Evolutionary conservation across 192 early-diverging fungal species (phyloP).

Genomic region (Pilaira anomala): DNA sequence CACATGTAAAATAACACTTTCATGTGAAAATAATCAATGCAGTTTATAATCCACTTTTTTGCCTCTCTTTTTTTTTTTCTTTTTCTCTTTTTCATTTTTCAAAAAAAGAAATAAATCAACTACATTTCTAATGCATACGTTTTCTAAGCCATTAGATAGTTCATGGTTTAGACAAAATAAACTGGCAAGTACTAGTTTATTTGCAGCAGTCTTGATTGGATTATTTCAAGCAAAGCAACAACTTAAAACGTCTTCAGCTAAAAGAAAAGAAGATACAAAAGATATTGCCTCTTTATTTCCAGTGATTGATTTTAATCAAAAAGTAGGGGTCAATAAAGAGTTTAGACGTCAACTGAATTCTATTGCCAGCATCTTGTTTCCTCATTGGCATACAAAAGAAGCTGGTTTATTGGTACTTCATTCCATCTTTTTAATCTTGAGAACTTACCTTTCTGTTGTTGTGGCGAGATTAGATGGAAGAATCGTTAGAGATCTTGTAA

Average conservation of each 20-base stretch:
- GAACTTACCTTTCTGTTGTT: slow-evolving; percentile 90
- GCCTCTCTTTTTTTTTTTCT: not conserved
- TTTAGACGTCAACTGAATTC: slow-evolving; percentile 64
- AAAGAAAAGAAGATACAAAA: not conserved
- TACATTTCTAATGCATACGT: not conserved
- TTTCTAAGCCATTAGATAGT: slow-evolving; percentile 10
- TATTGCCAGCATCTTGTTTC: slow-evolving; percentile 81
- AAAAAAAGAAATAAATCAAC: not conserved
- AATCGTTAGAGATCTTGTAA: slow-evolving; percentile 92
- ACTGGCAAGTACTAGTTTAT: slow-evolving; percentile 1
- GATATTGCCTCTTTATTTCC: not conserved
- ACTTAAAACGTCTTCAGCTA: not conserved
- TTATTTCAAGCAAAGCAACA: slow-evolving; percentile 1
- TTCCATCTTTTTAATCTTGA: slow-evolving; percentile 79
- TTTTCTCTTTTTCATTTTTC: not conserved
- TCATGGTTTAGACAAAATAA: slow-evolving; percentile 15
- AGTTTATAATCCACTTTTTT: not conserved
- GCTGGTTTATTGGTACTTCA: slow-evolving; percentile 76
- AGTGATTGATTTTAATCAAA: slow-evolving; percentile 16
- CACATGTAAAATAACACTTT: not conserved
- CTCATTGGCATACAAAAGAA: slow-evolving; percentile 76
- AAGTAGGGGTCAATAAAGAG: slow-evolving; percentile 59
- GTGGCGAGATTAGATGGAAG: slow-evolving; percentile 91
- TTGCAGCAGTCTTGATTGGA: not conserved
- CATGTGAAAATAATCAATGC: too few species aligned